These are phyloP conservation scores for Lachnellula occidentalis DNA, from an alignment of 2,329 filamentous ascomycete species.

Conservation along the genomic window DNA sequence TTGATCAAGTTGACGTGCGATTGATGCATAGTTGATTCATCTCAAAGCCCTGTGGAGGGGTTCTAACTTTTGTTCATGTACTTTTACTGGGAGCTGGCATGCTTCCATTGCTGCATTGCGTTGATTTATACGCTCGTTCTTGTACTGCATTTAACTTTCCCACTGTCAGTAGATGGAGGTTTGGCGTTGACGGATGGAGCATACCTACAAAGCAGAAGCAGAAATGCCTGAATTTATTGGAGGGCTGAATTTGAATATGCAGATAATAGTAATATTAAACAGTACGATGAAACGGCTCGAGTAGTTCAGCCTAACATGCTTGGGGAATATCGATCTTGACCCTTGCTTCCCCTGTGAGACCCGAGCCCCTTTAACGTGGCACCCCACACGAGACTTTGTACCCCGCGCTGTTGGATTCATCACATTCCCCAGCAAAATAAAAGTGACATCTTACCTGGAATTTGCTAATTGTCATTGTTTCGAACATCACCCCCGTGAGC, in stretches of 20 bases:
- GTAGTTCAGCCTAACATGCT: not conserved
- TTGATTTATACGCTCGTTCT: slow-evolving; percentile 8
- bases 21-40: slow-evolving; percentile 3
- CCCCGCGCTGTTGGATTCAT: too few relatives aligned
- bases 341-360: not conserved
- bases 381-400: not conserved
- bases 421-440: too few relatives aligned
- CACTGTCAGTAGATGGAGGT: slow-evolving; percentile 14
- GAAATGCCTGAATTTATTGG: not conserved
- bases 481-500: not conserved
- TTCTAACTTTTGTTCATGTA: slow-evolving; percentile 13
- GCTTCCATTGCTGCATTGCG: slow-evolving; percentile 6
- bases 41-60: slow-evolving; percentile 1
- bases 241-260: not conserved
- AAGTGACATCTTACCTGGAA: too few relatives aligned
- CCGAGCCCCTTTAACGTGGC: not conserved
- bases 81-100: slow-evolving; percentile 12
- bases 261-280: slow-evolving; percentile 1
- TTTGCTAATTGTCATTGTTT: not conserved
- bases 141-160: slow-evolving; percentile 12
- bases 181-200: slow-evolving; percentile 12
- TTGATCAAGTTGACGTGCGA: not conserved
- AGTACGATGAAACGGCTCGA: not conserved
- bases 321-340: not conserved
- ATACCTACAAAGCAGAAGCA: not conserved